A percentile compares a stretch with the other conserved stretches of the same genome.
Conservation (phyloP, 2,329 filamentous ascomycete genomes). For the Alternaria gaisen region DNA sequence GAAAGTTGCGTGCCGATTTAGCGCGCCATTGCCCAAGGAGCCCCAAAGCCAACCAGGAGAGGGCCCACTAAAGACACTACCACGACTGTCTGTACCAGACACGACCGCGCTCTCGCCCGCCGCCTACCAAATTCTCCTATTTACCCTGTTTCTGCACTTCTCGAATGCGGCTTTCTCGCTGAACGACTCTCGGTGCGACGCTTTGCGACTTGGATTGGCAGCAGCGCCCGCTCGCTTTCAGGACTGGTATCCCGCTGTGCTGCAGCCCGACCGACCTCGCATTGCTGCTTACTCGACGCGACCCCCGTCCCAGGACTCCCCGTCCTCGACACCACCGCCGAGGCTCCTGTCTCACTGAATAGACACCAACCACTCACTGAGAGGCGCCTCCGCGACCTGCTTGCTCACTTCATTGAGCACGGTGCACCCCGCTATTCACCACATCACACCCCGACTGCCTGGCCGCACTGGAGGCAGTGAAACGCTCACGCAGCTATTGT, state of each 20-base stretch:
- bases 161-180: slow-evolving; percentile 19
- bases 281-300: slow-evolving; percentile 26
- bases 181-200: slow-evolving; percentile 14
- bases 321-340: slow-evolving; percentile 8
- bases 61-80: slow-evolving; percentile 31
- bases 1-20: slow-evolving; percentile 20
- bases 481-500: slow-evolving; percentile 21
- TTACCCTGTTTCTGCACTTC: slow-evolving; percentile 7
- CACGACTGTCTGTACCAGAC: slow-evolving; percentile 25
- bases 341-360: slow-evolving; percentile 4
- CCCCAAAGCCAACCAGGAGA: slow-evolving; percentile 17
- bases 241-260: slow-evolving; percentile 16
- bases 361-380: background rate
- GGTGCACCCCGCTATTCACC: slow-evolving; percentile 44
- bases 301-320: slow-evolving; percentile 15
- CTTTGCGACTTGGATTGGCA: slow-evolving; percentile 24
- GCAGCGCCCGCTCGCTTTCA: slow-evolving; percentile 19
- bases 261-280: slow-evolving; percentile 24
- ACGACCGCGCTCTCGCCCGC: slow-evolving; percentile 14
- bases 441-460: slow-evolving; percentile 20
- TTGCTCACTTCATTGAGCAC: slow-evolving; percentile 21
- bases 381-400: slow-evolving; percentile 8
- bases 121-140: slow-evolving; percentile 19
- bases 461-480: slow-evolving; percentile 19
- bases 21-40: slow-evolving; percentile 20